phyloP scores from a whole-genome alignment of 2,329 filamentous ascomycete genomes.

The Cercospora nicotianae region DNA sequence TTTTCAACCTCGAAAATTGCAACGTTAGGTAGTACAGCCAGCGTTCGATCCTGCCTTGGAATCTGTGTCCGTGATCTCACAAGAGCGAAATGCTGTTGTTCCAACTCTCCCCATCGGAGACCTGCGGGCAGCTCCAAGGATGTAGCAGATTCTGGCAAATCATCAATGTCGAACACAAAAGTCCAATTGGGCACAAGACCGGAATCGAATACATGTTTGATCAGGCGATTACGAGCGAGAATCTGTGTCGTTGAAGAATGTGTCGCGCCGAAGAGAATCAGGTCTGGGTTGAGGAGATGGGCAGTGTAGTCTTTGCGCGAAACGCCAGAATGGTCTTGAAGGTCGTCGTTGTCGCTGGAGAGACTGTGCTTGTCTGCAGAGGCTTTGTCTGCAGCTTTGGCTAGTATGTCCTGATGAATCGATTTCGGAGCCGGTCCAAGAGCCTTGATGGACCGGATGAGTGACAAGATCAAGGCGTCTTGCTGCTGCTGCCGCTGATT shows the following conservation, averaged over 20 bases:
- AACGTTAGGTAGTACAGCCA: constrained; percentile 45
- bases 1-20: constrained; percentile 43
- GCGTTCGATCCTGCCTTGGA: constrained; percentile 53
- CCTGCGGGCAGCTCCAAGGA: constrained; percentile 45
- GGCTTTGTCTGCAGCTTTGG: constrained; percentile 4
- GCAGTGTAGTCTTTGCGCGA: constrained; percentile 26
- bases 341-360: constrained; percentile 7
- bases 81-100: constrained; percentile 55
- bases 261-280: constrained; percentile 37
- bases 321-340: constrained; percentile 18
- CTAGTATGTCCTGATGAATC: constrained; percentile 20
- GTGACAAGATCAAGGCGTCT: constrained; percentile 18
- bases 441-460: constrained; percentile 22
- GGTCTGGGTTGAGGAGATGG: constrained; percentile 23
- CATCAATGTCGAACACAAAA: constrained; percentile 32
- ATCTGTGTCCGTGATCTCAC: constrained; percentile 59
- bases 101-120: constrained; percentile 58
- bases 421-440: constrained; percentile 11
- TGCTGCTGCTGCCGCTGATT: neutral
- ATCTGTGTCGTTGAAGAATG: constrained; percentile 31
- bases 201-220: constrained; percentile 23
- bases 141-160: neutral
- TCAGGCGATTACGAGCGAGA: constrained; percentile 27
- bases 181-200: constrained; percentile 29
- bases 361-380: constrained; percentile 22